Conservation (phyloP, 352 stramenopile genomes). For the Phytophthora macrochlamydospora region DNA sequence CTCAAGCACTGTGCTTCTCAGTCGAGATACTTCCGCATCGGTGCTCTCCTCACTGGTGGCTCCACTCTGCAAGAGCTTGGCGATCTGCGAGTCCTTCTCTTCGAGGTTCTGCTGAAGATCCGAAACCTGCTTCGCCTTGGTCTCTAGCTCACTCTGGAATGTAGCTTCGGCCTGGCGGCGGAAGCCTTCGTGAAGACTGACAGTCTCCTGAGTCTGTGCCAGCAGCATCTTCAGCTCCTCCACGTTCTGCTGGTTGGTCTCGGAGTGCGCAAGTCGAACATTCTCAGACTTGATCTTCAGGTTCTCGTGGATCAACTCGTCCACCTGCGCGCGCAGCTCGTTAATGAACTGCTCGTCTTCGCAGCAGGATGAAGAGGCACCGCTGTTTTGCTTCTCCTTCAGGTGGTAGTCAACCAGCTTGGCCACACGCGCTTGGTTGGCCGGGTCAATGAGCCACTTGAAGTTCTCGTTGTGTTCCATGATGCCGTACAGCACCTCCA, state of each 20-base stretch:
- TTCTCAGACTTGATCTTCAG: constrained; percentile 68
- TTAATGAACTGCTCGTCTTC: constrained; percentile 42
- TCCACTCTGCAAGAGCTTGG: constrained; percentile 42
- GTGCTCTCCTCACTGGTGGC: constrained; percentile 26
- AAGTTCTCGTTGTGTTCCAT: constrained; percentile 67
- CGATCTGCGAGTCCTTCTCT: constrained; percentile 57
- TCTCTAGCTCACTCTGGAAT: constrained; percentile 50
- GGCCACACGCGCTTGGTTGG: constrained; percentile 53
- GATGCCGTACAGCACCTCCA: constrained; percentile 63
- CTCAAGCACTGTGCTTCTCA: constrained; percentile 59
- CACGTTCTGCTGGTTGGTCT: constrained; percentile 32
- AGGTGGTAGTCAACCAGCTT: constrained; percentile 58
- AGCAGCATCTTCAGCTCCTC: constrained; percentile 46
- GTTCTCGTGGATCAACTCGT: constrained; percentile 66
- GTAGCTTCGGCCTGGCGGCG: constrained; percentile 55
- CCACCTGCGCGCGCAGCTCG: constrained; percentile 61
- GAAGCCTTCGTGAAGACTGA: constrained; percentile 48
- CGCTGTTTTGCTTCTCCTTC: constrained; percentile 32
- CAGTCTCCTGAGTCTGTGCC: constrained; percentile 36
- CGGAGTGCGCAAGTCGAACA: constrained; percentile 32
- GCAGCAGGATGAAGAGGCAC: constrained; percentile 15
- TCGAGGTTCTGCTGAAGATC: constrained; percentile 42
- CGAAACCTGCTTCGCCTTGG: constrained; percentile 31
- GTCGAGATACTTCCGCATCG: constrained; percentile 48
- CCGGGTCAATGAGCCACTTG: constrained; percentile 57